A percentile compares a stretch with the other conserved stretches of the same genome.
These are phyloP conservation scores for Smithsoniella earleae DNA, from an alignment of 163 green algal genomes.

Conservation along the genomic window DNA sequence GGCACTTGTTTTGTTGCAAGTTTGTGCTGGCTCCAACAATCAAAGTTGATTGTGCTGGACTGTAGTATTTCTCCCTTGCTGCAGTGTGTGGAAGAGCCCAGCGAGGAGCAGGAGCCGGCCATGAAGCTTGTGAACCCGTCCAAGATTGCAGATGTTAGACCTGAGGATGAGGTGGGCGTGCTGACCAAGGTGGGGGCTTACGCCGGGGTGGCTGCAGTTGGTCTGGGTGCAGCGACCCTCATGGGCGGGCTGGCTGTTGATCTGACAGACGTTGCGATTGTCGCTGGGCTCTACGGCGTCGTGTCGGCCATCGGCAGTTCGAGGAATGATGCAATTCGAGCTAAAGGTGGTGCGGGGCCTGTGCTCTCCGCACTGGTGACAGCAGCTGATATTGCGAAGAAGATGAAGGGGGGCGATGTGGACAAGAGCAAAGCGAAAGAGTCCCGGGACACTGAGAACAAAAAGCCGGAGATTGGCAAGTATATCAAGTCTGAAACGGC, in stretches of 20 bases:
- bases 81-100: no score
- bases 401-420: not conserved
- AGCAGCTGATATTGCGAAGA: not conserved
- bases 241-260: constrained; percentile 14
- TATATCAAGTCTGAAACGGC: not conserved
- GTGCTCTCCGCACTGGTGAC: constrained; percentile 27
- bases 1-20: no score
- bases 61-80: no score
- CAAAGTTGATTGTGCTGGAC: no score
- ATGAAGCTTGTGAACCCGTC: not conserved
- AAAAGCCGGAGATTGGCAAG: constrained; percentile 2
- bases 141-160: constrained; percentile 8
- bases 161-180: constrained; percentile 18
- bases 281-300: constrained; percentile 23
- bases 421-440: not conserved
- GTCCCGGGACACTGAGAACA: not conserved
- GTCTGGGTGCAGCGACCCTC: constrained; percentile 14
- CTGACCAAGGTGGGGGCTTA: constrained; percentile 6
- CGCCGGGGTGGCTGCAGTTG: constrained; percentile 5
- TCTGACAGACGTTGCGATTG: not conserved
- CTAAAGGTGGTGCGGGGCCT: not conserved
- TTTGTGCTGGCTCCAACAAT: no score
- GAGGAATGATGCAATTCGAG: not conserved
- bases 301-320: not conserved
- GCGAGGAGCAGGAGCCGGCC: constrained; percentile 5